Conservation (phyloP, 768 basidiomycete genomes). For the Lactarius evosmus region DNA sequence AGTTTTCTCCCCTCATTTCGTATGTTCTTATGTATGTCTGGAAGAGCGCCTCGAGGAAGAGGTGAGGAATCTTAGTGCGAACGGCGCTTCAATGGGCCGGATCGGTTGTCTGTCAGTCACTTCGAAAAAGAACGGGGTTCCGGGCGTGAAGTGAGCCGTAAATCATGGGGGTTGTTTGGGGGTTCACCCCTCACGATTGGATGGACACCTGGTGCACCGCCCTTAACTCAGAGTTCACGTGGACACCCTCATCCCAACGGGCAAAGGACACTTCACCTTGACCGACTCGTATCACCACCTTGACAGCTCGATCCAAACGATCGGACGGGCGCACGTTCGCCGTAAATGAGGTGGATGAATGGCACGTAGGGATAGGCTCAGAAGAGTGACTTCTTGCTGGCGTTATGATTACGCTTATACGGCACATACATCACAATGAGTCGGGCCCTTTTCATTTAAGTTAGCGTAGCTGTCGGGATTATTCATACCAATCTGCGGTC, state of each 20-base stretch:
- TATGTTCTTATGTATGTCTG: conserved; percentile 14
- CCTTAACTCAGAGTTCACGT: conserved; percentile 16
- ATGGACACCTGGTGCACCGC: conserved; percentile 12
- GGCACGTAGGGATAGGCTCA: neutral
- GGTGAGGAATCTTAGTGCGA: conserved; percentile 15
- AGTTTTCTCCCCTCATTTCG: neutral
- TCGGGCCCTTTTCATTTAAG: conserved; percentile 12
- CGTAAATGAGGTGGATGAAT: conserved; percentile 1
- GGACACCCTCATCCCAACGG: neutral
- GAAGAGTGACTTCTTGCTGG: neutral
- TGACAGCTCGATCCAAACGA: neutral
- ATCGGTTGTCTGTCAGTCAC: neutral
- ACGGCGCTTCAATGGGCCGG: conserved; percentile 1
- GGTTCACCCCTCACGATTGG: neutral
- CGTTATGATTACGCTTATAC: conserved; percentile 3
- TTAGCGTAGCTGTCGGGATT: conserved; percentile 13
- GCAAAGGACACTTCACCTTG: neutral
- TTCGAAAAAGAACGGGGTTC: conserved; percentile 14
- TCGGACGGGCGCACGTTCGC: neutral
- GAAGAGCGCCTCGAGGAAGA: conserved; percentile 18
- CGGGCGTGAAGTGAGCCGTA: conserved; percentile 16
- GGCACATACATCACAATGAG: conserved; percentile 13
- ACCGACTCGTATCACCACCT: neutral
- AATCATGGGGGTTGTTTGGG: conserved; percentile 12
- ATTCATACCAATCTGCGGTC: conserved; percentile 57